phyloP scores from a whole-genome alignment of 139 green algal genomes.

The Tetradesmus obliquus region DNA sequence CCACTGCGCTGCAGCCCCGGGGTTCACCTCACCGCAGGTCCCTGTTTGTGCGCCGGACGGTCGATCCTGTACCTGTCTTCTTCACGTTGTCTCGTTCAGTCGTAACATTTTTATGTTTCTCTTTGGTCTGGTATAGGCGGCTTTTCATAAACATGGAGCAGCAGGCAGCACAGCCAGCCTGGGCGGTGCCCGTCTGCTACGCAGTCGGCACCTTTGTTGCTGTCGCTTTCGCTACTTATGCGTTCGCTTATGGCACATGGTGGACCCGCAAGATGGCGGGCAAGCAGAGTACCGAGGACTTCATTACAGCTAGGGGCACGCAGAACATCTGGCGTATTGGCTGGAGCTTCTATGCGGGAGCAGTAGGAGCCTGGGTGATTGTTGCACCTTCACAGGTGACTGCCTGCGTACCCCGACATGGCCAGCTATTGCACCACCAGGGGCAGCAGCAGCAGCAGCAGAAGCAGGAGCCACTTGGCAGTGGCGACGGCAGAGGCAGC shows the following conservation, averaged over 20 bases:
- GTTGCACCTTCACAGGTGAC: conserved; percentile 53
- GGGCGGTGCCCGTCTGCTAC: conserved; percentile 43
- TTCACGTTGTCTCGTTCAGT: neutral
- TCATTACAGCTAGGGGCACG: conserved; percentile 68
- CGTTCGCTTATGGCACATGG: conserved; percentile 15
- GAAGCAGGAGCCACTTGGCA: neutral
- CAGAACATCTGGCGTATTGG: conserved; percentile 59
- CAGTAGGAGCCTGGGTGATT: conserved; percentile 84
- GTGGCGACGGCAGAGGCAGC: neutral
- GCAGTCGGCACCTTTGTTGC: conserved; percentile 25
- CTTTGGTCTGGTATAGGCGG: neutral
- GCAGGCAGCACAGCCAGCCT: neutral
- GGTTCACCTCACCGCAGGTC: neutral
- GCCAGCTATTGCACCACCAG: neutral
- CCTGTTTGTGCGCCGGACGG: neutral
- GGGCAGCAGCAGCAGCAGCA: conserved; percentile 6
- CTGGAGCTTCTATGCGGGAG: conserved; percentile 80
- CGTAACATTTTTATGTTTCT: neutral
- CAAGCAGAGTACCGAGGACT: conserved; percentile 60
- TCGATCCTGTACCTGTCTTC: neutral
- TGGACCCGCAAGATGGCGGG: conserved; percentile 9
- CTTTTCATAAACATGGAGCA: neutral
- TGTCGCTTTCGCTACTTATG: conserved; percentile 30
- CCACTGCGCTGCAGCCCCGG: too few relatives aligned
- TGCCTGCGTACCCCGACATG: too few relatives aligned